These are phyloP conservation scores for Ammopiptanthus mongolicus DNA, from an alignment of 306 rosid genomes.

Conservation along the genomic window DNA sequence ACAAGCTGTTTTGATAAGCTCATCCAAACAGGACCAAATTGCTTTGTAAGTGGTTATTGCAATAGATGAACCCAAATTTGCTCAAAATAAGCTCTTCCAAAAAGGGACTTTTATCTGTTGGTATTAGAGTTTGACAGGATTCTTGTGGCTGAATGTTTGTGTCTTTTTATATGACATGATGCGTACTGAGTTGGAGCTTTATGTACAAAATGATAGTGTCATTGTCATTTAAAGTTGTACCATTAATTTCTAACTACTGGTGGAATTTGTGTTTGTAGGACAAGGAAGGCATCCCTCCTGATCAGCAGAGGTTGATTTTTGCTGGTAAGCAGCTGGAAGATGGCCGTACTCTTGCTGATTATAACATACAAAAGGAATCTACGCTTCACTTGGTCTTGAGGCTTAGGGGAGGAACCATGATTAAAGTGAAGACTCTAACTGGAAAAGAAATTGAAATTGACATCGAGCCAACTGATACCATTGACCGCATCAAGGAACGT, in stretches of 20 bases:
- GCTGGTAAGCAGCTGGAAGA: conserved; percentile 99
- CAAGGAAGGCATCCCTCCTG: conserved; percentile 98
- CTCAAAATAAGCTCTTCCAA: neutral
- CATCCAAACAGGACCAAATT: neutral
- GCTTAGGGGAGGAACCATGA: conserved; percentile 99
- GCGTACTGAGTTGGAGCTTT: neutral
- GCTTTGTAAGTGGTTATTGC: neutral
- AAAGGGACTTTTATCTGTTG: neutral
- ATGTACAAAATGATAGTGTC: neutral
- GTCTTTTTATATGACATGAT: neutral
- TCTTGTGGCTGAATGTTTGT: neutral
- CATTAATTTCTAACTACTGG: neutral
- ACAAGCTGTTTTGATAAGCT: neutral
- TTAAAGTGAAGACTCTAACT: conserved; percentile 93
- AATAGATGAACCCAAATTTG: neutral
- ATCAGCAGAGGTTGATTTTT: conserved; percentile 91
- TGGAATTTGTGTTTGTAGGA: conserved; percentile 49
- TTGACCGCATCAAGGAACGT: conserved; percentile 88
- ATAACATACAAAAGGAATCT: conserved; percentile 94
- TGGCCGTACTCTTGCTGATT: conserved; percentile 94
- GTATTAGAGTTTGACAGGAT: neutral
- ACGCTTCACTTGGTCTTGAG: conserved; percentile 94
- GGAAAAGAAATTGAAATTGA: conserved; percentile 99
- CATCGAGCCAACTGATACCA: conserved; percentile 91
- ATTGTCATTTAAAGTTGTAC: neutral